phyloP scores from a whole-genome alignment of 768 basidiomycete genomes.

The Serendipita sp. region DNA sequence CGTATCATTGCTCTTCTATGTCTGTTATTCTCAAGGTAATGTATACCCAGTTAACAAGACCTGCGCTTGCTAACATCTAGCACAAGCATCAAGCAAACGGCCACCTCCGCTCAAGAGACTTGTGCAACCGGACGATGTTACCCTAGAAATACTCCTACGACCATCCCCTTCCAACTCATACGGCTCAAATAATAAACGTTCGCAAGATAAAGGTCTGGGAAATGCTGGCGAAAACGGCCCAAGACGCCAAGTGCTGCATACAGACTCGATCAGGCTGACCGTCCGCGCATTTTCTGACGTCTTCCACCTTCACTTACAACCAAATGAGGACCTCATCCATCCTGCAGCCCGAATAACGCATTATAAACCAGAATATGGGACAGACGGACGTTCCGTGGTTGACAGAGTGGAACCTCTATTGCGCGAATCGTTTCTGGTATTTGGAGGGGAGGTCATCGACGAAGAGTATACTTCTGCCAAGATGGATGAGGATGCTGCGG shows the following conservation, averaged over 20 bases:
- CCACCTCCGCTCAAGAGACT: constrained; percentile 34
- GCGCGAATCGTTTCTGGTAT: constrained; percentile 47
- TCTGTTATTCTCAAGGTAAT: neutral
- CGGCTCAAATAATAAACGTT: constrained; percentile 13
- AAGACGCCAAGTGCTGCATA: constrained; percentile 36
- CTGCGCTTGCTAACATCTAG: neutral
- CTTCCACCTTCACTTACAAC: constrained; percentile 58
- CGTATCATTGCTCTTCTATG: neutral
- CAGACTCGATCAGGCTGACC: constrained; percentile 56
- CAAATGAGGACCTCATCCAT: constrained; percentile 65
- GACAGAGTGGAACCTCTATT: constrained; percentile 45
- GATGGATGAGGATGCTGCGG: constrained; percentile 47
- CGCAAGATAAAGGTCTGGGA: neutral
- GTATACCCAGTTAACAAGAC: neutral
- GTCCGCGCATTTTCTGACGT: constrained; percentile 49
- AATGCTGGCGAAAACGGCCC: neutral
- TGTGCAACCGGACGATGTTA: constrained; percentile 32
- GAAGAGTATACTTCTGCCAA: constrained; percentile 35
- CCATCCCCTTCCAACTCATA: constrained; percentile 21
- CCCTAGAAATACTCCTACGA: constrained; percentile 39
- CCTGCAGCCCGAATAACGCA: constrained; percentile 59
- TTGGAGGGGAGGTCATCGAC: constrained; percentile 59
- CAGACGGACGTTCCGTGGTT: constrained; percentile 29
- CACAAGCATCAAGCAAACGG: constrained; percentile 32
- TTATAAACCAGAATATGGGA: constrained; percentile 32